These are phyloP conservation scores for Tolypocladium nubicola DNA, from an alignment of 2,329 filamentous ascomycete genomes.

Conservation along the genomic window DNA sequence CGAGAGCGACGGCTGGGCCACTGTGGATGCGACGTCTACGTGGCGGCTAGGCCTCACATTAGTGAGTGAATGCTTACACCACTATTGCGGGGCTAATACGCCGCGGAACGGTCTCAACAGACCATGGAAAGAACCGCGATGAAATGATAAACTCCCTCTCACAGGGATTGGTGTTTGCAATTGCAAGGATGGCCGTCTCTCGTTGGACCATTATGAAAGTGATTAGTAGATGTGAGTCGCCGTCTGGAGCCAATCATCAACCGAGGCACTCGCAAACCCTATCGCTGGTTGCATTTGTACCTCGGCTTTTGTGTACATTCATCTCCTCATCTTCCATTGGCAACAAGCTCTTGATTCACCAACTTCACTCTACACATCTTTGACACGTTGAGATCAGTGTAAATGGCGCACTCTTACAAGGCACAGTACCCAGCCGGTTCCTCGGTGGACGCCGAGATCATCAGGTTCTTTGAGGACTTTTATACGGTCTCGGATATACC, in stretches of 20 bases:
- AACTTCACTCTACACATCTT: neutral
- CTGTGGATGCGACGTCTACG: neutral
- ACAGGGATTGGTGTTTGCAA: too few relatives aligned
- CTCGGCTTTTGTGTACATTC: neutral
- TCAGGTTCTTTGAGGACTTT: conserved; percentile 17
- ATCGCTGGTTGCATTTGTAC: neutral
- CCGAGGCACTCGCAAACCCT: neutral
- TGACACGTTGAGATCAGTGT: neutral
- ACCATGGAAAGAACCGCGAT: too few relatives aligned
- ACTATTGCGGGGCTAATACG: neutral
- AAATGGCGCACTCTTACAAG: conserved; percentile 8
- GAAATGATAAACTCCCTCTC: too few relatives aligned
- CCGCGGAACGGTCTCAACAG: neutral
- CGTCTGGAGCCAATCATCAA: neutral
- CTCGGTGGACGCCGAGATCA: conserved; percentile 10
- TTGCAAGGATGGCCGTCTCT: neutral
- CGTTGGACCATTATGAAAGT: neutral
- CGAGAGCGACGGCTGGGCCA: neutral
- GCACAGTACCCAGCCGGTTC: conserved; percentile 9
- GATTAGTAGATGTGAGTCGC: neutral
- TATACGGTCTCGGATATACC: conserved; percentile 19
- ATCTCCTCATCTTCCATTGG: neutral
- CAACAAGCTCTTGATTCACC: too few relatives aligned
- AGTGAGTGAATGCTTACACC: neutral
- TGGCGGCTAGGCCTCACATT: neutral